A percentile compares a stretch with the other conserved stretches of the same genome.
Conservation (phyloP, 495 filamentous ascomycete genomes). For the Collariella sp. region DNA sequence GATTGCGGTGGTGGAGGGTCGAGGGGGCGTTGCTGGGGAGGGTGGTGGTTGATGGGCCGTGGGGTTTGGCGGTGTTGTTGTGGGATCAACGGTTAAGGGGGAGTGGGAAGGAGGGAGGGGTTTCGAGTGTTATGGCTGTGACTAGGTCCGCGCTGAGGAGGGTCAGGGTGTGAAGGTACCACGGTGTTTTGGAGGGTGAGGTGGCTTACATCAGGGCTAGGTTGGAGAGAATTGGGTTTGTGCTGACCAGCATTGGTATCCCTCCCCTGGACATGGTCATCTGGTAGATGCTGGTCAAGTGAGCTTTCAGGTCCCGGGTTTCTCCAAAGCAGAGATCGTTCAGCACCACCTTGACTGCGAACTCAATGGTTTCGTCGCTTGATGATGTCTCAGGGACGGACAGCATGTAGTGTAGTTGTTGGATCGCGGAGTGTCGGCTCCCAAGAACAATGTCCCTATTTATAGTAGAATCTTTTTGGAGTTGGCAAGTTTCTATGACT, state of each 20-base stretch:
- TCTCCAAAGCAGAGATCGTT: slow-evolving; percentile 14
- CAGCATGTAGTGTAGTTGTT: not conserved
- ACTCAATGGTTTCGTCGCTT: slow-evolving; percentile 5
- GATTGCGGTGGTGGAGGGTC: slow-evolving; percentile 1
- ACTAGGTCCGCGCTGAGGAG: slow-evolving; percentile 6
- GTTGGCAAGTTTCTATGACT: slow-evolving; percentile 8
- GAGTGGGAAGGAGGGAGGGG: not conserved
- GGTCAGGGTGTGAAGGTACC: not conserved
- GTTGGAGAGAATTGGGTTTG: not conserved
- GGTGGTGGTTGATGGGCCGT: not conserved
- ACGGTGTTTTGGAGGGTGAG: not conserved
- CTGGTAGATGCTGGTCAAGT: slow-evolving; percentile 2
- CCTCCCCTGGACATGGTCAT: slow-evolving; percentile 5
- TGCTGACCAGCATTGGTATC: not conserved
- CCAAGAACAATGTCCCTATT: not conserved
- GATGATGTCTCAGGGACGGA: not conserved
- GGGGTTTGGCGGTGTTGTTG: not conserved
- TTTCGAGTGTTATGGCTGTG: slow-evolving; percentile 2
- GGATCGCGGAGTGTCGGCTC: not conserved
- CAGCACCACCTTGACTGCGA: not conserved
- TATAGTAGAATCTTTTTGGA: not conserved
- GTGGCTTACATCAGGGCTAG: slow-evolving; percentile 12
- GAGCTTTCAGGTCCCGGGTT: not conserved
- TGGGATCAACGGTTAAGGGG: not conserved
- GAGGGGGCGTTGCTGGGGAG: not conserved